Evolutionary conservation across 352 stramenopile species (phyloP).

Genomic region (Globisporangium cystogenes): DNA sequence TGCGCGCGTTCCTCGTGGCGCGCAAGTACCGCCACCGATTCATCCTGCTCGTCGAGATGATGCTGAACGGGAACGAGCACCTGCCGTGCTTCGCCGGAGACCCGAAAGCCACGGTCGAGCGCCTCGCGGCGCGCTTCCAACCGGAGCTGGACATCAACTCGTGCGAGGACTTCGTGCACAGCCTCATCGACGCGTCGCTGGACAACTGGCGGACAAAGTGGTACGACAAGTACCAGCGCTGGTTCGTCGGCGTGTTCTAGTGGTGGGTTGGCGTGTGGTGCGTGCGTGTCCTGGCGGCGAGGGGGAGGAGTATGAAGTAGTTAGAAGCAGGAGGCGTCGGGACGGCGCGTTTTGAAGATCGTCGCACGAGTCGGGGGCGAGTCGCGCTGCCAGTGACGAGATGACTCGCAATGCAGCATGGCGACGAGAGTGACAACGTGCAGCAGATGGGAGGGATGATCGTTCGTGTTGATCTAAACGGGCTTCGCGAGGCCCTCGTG

Average conservation of each 20-base stretch:
- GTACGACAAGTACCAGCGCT: slow-evolving; percentile 96
- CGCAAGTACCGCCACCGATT: slow-evolving; percentile 95
- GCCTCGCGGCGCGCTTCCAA: slow-evolving; percentile 90
- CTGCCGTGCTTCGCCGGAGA: slow-evolving; percentile 93
- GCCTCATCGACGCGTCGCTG: slow-evolving; percentile 93
- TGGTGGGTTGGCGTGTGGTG: neutral
- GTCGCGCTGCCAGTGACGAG: too few relatives aligned
- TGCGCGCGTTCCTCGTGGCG: slow-evolving; percentile 94
- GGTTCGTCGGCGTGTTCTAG: slow-evolving; percentile 88
- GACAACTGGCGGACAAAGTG: slow-evolving; percentile 96
- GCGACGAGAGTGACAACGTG: too few relatives aligned
- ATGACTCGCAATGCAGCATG: too few relatives aligned
- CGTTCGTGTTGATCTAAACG: too few relatives aligned
- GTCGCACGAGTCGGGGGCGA: too few relatives aligned
- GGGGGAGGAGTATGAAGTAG: too few relatives aligned
- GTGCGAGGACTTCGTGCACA: slow-evolving; percentile 94
- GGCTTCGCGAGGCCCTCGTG: too few relatives aligned
- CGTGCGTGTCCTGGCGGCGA: neutral
- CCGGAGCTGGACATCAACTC: slow-evolving; percentile 92
- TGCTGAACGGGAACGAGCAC: slow-evolving; percentile 95
- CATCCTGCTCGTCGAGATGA: slow-evolving; percentile 96
- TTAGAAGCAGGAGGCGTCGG: too few relatives aligned
- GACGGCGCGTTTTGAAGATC: too few relatives aligned
- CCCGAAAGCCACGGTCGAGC: slow-evolving; percentile 88
- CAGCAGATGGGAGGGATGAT: too few relatives aligned